Evolutionary conservation across 2,329 filamentous ascomycete genomes (phyloP).

Genomic region (Xylaria sp.): DNA sequence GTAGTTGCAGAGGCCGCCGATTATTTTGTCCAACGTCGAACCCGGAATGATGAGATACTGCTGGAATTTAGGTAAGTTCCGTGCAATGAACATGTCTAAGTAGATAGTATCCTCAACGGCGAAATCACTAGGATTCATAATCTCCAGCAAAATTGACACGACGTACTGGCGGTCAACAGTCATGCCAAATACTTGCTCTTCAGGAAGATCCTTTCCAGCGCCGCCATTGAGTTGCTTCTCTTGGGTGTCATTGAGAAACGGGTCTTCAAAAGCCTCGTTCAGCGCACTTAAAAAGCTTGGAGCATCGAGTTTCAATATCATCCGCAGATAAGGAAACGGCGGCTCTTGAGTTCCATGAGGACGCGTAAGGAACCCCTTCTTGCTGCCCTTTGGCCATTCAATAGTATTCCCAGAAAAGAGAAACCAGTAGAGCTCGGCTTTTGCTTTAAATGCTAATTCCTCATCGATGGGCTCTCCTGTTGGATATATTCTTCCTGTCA

Average conservation of each 20-base stretch:
- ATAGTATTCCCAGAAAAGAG: slow-evolving; percentile 87
- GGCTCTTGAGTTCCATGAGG: slow-evolving; percentile 69
- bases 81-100: slow-evolving; percentile 97
- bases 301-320: slow-evolving; percentile 88
- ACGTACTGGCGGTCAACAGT: slow-evolving; percentile 93
- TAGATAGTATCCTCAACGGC: slow-evolving; percentile 86
- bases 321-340: slow-evolving; percentile 84
- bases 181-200: slow-evolving; percentile 74
- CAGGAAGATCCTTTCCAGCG: slow-evolving; percentile 63
- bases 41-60: slow-evolving; percentile 94
- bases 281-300: slow-evolving; percentile 93
- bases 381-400: slow-evolving; percentile 76
- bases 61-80: slow-evolving; percentile 95
- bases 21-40: slow-evolving; percentile 81
- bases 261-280: slow-evolving; percentile 97
- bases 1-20: slow-evolving; percentile 85
- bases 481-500: slow-evolving; percentile 92
- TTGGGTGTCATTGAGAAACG: slow-evolving; percentile 85
- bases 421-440: slow-evolving; percentile 91
- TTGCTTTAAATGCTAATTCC: slow-evolving; percentile 77
- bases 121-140: slow-evolving; percentile 85
- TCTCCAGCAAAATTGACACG: slow-evolving; percentile 87
- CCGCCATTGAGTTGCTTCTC: slow-evolving; percentile 69
- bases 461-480: slow-evolving; percentile 81
- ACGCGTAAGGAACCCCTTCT: slow-evolving; percentile 70